Conservation (phyloP, 2,329 filamentous ascomycete genomes). For the Cladosporium austrohemisphaericum region DNA sequence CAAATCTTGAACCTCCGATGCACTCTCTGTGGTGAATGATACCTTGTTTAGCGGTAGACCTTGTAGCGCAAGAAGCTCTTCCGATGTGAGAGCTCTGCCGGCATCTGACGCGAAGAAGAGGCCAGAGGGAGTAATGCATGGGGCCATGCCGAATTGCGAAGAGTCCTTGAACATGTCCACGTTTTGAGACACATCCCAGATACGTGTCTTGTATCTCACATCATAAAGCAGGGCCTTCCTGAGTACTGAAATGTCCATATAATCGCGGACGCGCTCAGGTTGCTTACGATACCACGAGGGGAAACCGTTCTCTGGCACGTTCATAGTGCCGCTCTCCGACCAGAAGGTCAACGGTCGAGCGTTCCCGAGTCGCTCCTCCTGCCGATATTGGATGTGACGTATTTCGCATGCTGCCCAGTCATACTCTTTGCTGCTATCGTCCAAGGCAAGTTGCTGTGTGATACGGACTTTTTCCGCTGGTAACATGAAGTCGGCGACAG, state of each 20-base stretch:
- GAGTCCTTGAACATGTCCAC: conserved; percentile 57
- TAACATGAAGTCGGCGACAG: conserved; percentile 60
- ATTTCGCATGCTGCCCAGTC: conserved; percentile 58
- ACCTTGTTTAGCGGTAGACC: conserved; percentile 63
- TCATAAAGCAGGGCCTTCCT: conserved; percentile 52
- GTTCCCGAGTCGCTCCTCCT: conserved; percentile 49
- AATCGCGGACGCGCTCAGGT: conserved; percentile 61
- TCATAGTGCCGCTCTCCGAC: conserved; percentile 51
- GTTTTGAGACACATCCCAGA: conserved; percentile 69
- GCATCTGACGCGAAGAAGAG: conserved; percentile 59
- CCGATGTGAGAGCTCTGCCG: conserved; percentile 58
- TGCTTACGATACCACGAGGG: conserved; percentile 48
- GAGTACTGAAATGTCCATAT: conserved; percentile 57
- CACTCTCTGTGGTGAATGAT: conserved; percentile 59
- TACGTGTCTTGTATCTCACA: conserved; percentile 52
- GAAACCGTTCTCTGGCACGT: conserved; percentile 55
- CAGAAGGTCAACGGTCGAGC: conserved; percentile 58
- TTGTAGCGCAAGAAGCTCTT: conserved; percentile 63
- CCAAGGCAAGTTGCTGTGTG: not conserved
- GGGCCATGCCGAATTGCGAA: conserved; percentile 53
- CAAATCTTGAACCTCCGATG: conserved; percentile 59
- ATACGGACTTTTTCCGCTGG: conserved; percentile 45
- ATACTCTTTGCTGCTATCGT: conserved; percentile 25
- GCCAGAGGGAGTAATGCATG: conserved; percentile 66
- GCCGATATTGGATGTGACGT: conserved; percentile 57